Conservation (phyloP, 345 rosid genomes). For the Cardamine resedifolia region DNA sequence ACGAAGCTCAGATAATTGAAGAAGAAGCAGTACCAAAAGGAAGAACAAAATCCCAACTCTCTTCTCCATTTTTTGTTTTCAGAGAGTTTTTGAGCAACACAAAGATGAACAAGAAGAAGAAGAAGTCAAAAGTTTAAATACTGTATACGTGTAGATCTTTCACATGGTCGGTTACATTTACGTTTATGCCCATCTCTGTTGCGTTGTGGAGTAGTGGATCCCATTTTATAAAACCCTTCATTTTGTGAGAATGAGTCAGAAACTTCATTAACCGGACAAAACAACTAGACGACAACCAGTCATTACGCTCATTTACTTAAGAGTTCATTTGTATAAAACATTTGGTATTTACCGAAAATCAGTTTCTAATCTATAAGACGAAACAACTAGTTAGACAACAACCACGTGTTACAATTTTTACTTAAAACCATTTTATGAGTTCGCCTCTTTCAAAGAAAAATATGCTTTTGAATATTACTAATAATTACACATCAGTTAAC, state of each 20-base stretch:
- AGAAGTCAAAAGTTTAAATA: conserved; percentile 26
- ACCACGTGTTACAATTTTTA: neutral
- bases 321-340: neutral
- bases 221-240: neutral
- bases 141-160: conserved; percentile 28
- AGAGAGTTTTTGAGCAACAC: conserved; percentile 17
- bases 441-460: neutral
- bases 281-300: conserved; percentile 21
- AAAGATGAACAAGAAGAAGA: conserved; percentile 14
- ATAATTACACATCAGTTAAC: too few relatives aligned
- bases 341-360: neutral
- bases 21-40: conserved; percentile 9
- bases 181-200: conserved; percentile 17
- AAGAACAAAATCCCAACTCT: conserved; percentile 16
- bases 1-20: conserved; percentile 22
- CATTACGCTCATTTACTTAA: neutral
- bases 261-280: conserved; percentile 22
- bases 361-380: neutral
- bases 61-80: conserved; percentile 19
- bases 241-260: conserved; percentile 18
- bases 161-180: conserved; percentile 26
- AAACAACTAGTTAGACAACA: neutral
- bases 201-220: conserved; percentile 23
- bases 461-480: neutral
- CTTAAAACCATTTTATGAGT: neutral